Evolutionary conservation across 139 green algal species (phyloP).

Genomic region (Closterium sp.): DNA sequence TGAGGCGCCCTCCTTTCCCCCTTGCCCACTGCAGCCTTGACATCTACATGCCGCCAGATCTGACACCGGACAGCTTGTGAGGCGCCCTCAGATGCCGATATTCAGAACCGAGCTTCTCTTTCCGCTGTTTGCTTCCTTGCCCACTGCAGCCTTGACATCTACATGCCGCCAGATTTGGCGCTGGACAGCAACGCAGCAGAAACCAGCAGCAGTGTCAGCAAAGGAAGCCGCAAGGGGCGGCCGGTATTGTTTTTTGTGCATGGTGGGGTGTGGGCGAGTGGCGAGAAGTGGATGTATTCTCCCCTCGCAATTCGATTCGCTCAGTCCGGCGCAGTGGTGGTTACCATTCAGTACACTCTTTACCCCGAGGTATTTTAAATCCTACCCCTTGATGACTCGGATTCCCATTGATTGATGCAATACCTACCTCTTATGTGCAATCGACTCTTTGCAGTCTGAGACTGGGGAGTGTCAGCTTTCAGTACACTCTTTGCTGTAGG

Average conservation of each 20-base stretch:
- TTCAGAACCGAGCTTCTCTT: no score
- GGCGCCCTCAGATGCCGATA: no score
- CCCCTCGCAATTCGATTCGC: slow-evolving; percentile 28
- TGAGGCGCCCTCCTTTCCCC: no score
- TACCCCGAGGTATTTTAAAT: slow-evolving; percentile 35
- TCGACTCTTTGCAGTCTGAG: no score
- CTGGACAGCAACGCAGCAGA: background rate
- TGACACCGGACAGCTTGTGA: no score
- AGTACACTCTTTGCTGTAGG: no score
- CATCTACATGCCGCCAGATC: background rate
- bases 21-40: background rate
- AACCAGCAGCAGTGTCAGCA: background rate
- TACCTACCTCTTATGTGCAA: no score
- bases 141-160: background rate
- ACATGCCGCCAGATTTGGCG: background rate
- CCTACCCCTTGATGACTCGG: no score
- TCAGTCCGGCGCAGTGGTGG: slow-evolving; percentile 13
- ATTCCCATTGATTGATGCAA: no score
- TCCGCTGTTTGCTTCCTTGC: background rate
- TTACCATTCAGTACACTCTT: slow-evolving; percentile 32
- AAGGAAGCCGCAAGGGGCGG: background rate
- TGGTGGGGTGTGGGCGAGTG: slow-evolving; percentile 43
- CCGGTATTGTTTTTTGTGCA: slow-evolving; percentile 30
- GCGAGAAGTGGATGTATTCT: slow-evolving; percentile 46
- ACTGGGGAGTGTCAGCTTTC: no score